Percentiles rank a stretch among this genome's conserved stretches.
Evolutionary conservation across 176 grass and related monocot genomes (phyloP).

Genomic region (Oryza rufipogon): DNA sequence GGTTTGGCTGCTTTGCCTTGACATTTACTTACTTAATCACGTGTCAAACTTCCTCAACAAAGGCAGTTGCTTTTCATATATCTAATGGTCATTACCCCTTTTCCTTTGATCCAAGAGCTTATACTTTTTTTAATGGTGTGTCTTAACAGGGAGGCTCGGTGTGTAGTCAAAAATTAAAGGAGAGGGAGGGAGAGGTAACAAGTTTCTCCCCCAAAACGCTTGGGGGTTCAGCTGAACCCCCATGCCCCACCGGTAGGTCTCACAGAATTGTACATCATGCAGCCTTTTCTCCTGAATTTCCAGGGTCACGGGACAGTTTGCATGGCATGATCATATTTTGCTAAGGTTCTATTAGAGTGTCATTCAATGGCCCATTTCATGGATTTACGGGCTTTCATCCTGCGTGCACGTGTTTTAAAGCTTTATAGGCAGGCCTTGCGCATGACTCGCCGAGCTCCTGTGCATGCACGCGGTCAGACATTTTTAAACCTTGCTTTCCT

Average conservation of each 20-base stretch:
- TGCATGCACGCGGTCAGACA: slow-evolving; percentile 55
- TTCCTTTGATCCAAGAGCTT: too few species aligned
- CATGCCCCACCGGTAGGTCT: neutral
- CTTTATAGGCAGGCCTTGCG: slow-evolving; percentile 77
- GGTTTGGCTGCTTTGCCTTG: too few species aligned
- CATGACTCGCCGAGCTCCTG: slow-evolving; percentile 57
- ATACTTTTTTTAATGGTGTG: too few species aligned
- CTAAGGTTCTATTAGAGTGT: slow-evolving; percentile 11
- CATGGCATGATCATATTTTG: slow-evolving; percentile 20
- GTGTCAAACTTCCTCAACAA: too few species aligned
- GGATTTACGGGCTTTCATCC: slow-evolving; percentile 76
- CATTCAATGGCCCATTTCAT: slow-evolving; percentile 58
- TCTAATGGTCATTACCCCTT: too few species aligned
- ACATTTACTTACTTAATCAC: too few species aligned
- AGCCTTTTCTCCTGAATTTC: neutral
- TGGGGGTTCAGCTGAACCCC: too few species aligned
- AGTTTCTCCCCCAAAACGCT: too few species aligned
- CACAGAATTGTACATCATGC: neutral
- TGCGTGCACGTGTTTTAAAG: slow-evolving; percentile 70
- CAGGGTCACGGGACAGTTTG: neutral
- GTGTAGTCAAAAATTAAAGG: too few species aligned
- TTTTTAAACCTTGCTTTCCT: slow-evolving; percentile 17
- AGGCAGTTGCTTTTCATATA: too few species aligned
- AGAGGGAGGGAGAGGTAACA: too few species aligned
- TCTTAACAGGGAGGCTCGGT: too few species aligned